Conservation (phyloP, 345 rosid species). For the Melaleuca alternifolia region DNA sequence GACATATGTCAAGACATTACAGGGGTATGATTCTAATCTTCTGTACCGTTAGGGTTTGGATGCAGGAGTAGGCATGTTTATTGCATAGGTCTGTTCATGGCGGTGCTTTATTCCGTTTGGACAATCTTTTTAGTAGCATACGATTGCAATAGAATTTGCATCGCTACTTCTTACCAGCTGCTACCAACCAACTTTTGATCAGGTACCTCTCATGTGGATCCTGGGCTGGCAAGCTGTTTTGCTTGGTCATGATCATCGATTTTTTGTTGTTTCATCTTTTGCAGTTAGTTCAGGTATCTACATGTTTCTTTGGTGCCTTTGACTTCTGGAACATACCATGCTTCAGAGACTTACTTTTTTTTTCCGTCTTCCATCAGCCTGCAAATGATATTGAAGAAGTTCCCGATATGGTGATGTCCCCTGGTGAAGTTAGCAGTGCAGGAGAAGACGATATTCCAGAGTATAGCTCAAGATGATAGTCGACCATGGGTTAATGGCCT, state of each 20-base stretch:
- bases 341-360: background rate
- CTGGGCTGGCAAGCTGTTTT: slow-evolving; percentile 92
- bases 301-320: background rate
- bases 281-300: slow-evolving; percentile 48
- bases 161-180: background rate
- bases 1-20: background rate
- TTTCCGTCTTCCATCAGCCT: slow-evolving; percentile 36
- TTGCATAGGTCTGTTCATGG: background rate
- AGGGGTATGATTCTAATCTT: background rate
- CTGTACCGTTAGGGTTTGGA: background rate
- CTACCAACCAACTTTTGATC: background rate
- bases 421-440: background rate
- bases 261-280: slow-evolving; percentile 63
- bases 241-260: slow-evolving; percentile 88
- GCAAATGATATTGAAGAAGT: slow-evolving; percentile 66
- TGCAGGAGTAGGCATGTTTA: background rate
- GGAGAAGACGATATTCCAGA: background rate
- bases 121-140: background rate
- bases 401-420: slow-evolving; percentile 24
- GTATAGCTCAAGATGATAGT: background rate
- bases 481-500: background rate
- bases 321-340: background rate
- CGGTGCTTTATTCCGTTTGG: background rate
- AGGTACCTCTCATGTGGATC: slow-evolving; percentile 89
- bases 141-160: background rate